phyloP scores from a whole-genome alignment of 306 rosid species.

The Fagus sylvatica region DNA sequence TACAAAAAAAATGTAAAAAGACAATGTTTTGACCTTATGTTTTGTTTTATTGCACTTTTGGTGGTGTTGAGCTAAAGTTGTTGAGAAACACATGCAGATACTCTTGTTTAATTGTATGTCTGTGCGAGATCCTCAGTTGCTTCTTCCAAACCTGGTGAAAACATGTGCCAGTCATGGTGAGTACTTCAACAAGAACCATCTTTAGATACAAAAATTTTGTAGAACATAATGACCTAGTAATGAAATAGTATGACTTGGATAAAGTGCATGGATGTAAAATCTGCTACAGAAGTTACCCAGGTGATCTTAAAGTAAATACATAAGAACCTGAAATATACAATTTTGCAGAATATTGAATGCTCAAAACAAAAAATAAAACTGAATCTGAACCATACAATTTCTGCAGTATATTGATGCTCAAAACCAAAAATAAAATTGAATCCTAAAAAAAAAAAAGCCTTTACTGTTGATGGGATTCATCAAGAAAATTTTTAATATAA shows the following conservation, averaged over 20 bases:
- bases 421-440: not conserved
- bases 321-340: not conserved
- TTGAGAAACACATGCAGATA: constrained; percentile 52
- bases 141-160: constrained; percentile 80
- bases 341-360: constrained; percentile 9
- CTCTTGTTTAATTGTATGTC: constrained; percentile 95
- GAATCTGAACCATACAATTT: not conserved
- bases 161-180: constrained; percentile 83
- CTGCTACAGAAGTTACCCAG: not conserved
- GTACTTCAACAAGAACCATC: constrained; percentile 28
- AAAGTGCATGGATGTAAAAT: not conserved
- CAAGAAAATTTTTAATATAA: not conserved
- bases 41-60: constrained; percentile 19
- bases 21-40: constrained; percentile 4
- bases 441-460: not conserved
- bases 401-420: constrained; percentile 4
- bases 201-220: constrained; percentile 15
- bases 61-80: constrained; percentile 21
- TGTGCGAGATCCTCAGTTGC: constrained; percentile 83
- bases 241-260: not conserved
- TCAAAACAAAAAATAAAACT: not conserved
- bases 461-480: not conserved
- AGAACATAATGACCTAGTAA: constrained; percentile 6
- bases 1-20: too few relatives aligned
- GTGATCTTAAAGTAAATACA: not conserved